Evolutionary conservation across 306 rosid species (phyloP).

Genomic region (Cucurbita moschata): DNA sequence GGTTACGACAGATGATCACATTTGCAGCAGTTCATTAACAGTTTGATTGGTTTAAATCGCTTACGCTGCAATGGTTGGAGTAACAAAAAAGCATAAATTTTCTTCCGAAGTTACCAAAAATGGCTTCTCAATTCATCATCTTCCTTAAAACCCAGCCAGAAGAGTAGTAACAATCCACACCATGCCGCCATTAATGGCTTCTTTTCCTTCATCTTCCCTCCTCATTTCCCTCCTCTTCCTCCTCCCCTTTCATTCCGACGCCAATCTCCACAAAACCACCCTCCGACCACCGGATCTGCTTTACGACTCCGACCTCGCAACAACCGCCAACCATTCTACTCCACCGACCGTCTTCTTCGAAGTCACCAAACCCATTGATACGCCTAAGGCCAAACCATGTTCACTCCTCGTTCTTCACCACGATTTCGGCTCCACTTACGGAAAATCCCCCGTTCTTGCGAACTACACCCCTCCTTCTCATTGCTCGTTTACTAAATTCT

Average conservation of each 20-base stretch:
- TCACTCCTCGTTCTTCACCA: slow-evolving; percentile 46
- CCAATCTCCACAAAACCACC: slow-evolving; percentile 36
- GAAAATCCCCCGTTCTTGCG: slow-evolving; percentile 48
- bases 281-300: slow-evolving; percentile 18
- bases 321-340: slow-evolving; percentile 12
- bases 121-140: no score
- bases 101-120: no score
- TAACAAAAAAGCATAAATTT: no score
- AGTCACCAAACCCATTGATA: slow-evolving; percentile 59
- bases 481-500: slow-evolving; percentile 26
- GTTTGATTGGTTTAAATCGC: no score
- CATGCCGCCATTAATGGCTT: slow-evolving; percentile 14
- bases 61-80: no score
- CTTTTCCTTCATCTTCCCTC: not conserved
- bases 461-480: slow-evolving; percentile 51
- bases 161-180: not conserved
- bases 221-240: slow-evolving; percentile 16
- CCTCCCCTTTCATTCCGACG: slow-evolving; percentile 20
- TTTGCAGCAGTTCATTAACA: no score
- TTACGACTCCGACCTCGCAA: slow-evolving; percentile 5
- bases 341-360: slow-evolving; percentile 49
- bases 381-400: slow-evolving; percentile 52
- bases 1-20: no score
- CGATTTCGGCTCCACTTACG: slow-evolving; percentile 63
- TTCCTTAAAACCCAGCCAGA: not conserved